Base-by-base conservation (phyloP, 805 yeast genomes). In the Metschnikowia rubicola region DNA sequence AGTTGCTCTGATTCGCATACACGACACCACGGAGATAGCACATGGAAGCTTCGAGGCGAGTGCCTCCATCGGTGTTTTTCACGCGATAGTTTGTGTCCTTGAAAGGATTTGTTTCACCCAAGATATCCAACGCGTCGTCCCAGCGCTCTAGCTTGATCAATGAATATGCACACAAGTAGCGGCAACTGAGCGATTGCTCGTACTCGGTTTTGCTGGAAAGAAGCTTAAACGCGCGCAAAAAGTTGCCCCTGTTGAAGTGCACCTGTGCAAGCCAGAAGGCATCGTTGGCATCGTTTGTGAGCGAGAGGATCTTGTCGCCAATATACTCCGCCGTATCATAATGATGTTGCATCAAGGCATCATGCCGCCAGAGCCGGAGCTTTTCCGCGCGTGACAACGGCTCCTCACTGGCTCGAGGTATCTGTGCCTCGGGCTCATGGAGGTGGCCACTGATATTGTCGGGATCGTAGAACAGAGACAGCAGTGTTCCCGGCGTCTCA, bases 181-280 rank as follows among this genome's bases (percentile, higher is more conserved):
- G 69, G 64, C 97, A 90, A 55, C 86, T 79, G 3, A 88, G 84
- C 38, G 85, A 79, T 46, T 73, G 66, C 51, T 81, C 79, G 54
- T 76, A 80, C 44, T 76, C 80, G 0, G 74, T 68, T 31, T 75
- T 72, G 11, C 80, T 75, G 13, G 80, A 66, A 17, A 92, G 72
- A 36, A 91, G 65, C 52, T 83, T 83, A 43, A 89, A 78, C 2
- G 96, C 97, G 31, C 97, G 73, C 35, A 84, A 76, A 64, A 81
- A 90, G 60, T 86, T 80, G 10, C 92, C 92, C 46, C 80, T 81
- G 46, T 82, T 73, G 64, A 81, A 88, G 63, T 86, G 83, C 4
- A 87, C 96, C 68, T 92, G 97, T 0, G 96, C 97, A 30, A 92
- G 73, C 97, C 97, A 91, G 65, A 89, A 92, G 10, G 97, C 97